phyloP scores from a whole-genome alignment of 2,329 filamentous ascomycete species.

The Fusarium albidum region DNA sequence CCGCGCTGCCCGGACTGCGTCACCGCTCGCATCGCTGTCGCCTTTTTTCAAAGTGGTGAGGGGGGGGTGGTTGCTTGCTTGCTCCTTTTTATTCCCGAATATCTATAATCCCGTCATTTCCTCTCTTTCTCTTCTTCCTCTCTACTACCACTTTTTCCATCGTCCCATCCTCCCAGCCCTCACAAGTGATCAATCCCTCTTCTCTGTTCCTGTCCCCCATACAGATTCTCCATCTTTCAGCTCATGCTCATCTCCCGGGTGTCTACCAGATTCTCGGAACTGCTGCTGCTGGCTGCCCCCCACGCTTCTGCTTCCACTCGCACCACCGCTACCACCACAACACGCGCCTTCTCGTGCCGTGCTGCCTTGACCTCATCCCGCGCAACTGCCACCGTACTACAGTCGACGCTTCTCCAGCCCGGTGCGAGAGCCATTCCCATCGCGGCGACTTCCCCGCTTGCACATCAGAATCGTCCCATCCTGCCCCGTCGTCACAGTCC shows the following conservation, averaged over 20 bases:
- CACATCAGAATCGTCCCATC: conserved; percentile 13
- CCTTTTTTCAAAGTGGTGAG: conserved; percentile 1
- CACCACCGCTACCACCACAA: too few species aligned
- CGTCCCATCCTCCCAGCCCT: too few species aligned
- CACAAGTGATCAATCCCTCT: too few species aligned
- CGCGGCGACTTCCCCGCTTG: conserved; percentile 5
- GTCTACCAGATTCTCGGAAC: conserved; percentile 27
- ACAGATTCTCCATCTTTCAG: conserved; percentile 11
- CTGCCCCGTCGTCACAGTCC: conserved; percentile 7
- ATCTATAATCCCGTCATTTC: conserved; percentile 21
- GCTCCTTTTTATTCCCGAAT: conserved; percentile 15
- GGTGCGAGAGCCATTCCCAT: conserved; percentile 5
- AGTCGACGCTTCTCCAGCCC: conserved; percentile 14
- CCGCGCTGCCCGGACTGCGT: conserved; percentile 9
- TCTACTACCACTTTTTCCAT: too few species aligned
- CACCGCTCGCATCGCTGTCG: conserved; percentile 6
- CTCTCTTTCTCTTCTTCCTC: too few species aligned
- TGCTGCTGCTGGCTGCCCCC: conserved; percentile 18
- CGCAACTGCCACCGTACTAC: conserved; percentile 6
- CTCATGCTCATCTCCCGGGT: conserved; percentile 33
- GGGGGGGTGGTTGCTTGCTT: too few species aligned
- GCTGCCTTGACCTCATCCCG: conserved; percentile 8
- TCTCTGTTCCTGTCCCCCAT: background rate
- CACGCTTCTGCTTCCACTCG: conserved; percentile 11
- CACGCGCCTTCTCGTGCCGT: conserved; percentile 12